phyloP scores from a whole-genome alignment of 108 stramenopile genomes.

The Skeletonema grethae region DNA sequence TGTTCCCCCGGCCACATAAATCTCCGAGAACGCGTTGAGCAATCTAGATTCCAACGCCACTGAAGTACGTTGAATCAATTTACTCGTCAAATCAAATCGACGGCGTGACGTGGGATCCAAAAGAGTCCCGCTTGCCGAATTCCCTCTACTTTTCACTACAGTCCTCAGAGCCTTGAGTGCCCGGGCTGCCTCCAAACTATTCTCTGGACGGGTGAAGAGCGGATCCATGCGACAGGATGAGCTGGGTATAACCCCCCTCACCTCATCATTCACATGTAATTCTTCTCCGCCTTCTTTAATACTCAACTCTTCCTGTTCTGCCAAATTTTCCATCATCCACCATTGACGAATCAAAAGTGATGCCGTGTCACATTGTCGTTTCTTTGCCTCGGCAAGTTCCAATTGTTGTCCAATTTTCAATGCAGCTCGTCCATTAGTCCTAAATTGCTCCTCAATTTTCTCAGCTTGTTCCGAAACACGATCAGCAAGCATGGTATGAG shows the following conservation, averaged over 20 bases:
- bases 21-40: constrained; percentile 66
- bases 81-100: constrained; percentile 77
- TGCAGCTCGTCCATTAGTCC: constrained; percentile 77
- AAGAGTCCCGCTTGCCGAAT: constrained; percentile 49
- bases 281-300: too few species aligned
- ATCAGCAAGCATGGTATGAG: constrained; percentile 68
- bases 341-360: constrained; percentile 77
- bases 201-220: constrained; percentile 70
- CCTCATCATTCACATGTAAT: constrained; percentile 75
- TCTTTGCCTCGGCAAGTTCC: constrained; percentile 82
- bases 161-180: constrained; percentile 72
- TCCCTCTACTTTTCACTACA: constrained; percentile 76
- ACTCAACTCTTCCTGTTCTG: constrained; percentile 72
- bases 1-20: constrained; percentile 67
- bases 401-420: constrained; percentile 82
- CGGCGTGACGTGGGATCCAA: constrained; percentile 54
- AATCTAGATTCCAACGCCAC: constrained; percentile 74
- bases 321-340: constrained; percentile 88
- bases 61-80: constrained; percentile 70
- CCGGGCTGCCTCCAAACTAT: constrained; percentile 72
- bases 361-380: constrained; percentile 78
- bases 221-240: constrained; percentile 79
- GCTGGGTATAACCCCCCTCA: constrained; percentile 63
- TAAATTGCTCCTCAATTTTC: constrained; percentile 80
- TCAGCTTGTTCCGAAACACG: constrained; percentile 63